These are phyloP conservation scores for Penicillium paxilli DNA, from an alignment of 495 filamentous ascomycete genomes.

Conservation along the genomic window DNA sequence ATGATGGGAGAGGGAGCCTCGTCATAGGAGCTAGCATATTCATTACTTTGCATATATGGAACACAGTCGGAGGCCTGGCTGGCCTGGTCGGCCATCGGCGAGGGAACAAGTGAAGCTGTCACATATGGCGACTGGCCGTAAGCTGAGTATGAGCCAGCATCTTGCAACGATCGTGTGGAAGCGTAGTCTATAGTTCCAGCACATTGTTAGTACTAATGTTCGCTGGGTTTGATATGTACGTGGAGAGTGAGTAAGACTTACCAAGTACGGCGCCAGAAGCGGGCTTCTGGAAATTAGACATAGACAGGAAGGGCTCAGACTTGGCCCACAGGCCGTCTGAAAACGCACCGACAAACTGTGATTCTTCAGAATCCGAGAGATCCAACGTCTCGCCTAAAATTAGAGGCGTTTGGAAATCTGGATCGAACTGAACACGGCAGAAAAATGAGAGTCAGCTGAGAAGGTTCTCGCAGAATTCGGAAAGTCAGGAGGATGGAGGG, in stretches of 20 bases:
- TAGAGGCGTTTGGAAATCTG: conserved; percentile 52
- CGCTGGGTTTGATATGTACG: neutral
- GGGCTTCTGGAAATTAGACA: conserved; percentile 53
- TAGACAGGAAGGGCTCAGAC: conserved; percentile 54
- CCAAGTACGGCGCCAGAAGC: conserved; percentile 41
- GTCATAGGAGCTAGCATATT: conserved; percentile 48
- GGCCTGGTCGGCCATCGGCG: conserved; percentile 46
- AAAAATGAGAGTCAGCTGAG: conserved; percentile 23
- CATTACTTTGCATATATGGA: conserved; percentile 41
- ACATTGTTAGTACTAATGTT: conserved; percentile 9
- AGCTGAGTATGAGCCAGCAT: conserved; percentile 44
- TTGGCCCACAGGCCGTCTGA: conserved; percentile 54
- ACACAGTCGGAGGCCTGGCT: conserved; percentile 49
- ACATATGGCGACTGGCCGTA: conserved; percentile 47
- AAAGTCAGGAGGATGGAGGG: conserved; percentile 2
- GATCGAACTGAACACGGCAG: conserved; percentile 34
- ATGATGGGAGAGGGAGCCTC: conserved; percentile 43
- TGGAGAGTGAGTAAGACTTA: conserved; percentile 24
- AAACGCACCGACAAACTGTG: conserved; percentile 44
- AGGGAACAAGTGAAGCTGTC: conserved; percentile 44
- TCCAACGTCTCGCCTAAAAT: conserved; percentile 56
- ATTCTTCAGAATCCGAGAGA: conserved; percentile 52
- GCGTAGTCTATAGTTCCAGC: conserved; percentile 36
- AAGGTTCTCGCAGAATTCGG: conserved; percentile 6
- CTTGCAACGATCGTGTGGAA: conserved; percentile 44